These are phyloP conservation scores for Lachnellula willkommii DNA, from an alignment of 2,329 filamentous ascomycete genomes.

Conservation along the genomic window DNA sequence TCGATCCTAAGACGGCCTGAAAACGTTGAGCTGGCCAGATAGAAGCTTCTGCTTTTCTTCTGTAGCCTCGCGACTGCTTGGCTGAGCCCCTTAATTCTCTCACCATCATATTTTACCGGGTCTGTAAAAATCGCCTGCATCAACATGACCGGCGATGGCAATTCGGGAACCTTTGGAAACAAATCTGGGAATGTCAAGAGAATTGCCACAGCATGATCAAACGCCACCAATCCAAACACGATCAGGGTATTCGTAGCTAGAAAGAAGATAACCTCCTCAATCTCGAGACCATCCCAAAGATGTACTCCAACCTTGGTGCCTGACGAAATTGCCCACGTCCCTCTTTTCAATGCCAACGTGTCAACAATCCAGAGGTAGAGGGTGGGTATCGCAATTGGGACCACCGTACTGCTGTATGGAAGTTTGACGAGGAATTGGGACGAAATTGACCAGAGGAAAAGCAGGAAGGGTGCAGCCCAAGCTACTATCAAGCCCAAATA, in stretches of 20 bases:
- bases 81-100: conserved; percentile 51
- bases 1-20: conserved; percentile 63
- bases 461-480: conserved; percentile 62
- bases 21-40: conserved; percentile 65
- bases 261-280: conserved; percentile 73
- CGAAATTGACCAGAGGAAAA: conserved; percentile 59
- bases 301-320: conserved; percentile 61
- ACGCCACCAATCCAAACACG: conserved; percentile 62
- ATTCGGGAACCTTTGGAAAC: conserved; percentile 46
- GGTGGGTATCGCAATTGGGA: conserved; percentile 59
- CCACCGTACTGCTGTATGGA: conserved; percentile 50
- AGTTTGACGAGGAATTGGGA: conserved; percentile 59
- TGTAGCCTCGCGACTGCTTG: conserved; percentile 54
- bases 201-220: conserved; percentile 64
- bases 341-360: conserved; percentile 58
- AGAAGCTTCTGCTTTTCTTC: conserved; percentile 68
- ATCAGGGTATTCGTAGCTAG: conserved; percentile 64
- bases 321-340: conserved; percentile 66
- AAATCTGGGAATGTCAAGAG: conserved; percentile 56
- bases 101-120: conserved; percentile 48
- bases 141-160: conserved; percentile 46
- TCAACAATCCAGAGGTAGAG: conserved; percentile 69
- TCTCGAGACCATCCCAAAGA: conserved; percentile 60
- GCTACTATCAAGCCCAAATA: conserved; percentile 66
- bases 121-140: conserved; percentile 46